Conservation (phyloP, 2,329 filamentous ascomycete species). For the Penicillium oxalicum region DNA sequence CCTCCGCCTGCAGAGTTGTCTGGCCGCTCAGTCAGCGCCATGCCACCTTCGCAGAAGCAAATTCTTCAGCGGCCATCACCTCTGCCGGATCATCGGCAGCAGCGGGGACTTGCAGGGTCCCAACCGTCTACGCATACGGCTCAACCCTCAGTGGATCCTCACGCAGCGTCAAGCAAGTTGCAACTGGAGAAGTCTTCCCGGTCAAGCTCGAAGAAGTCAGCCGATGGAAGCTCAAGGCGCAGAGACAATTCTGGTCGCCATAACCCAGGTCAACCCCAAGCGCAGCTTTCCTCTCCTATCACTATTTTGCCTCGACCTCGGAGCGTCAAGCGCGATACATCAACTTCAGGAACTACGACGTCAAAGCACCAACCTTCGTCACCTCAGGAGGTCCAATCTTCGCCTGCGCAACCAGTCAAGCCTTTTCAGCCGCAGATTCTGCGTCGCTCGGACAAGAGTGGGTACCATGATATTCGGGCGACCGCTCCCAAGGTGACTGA, state of each 20-base stretch:
- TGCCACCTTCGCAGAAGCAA: constrained; percentile 18
- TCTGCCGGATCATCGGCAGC: constrained; percentile 8
- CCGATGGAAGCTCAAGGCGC: constrained; percentile 16
- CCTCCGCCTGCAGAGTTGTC: constrained; percentile 38
- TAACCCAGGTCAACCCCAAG: constrained; percentile 16
- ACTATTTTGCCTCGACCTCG: constrained; percentile 35
- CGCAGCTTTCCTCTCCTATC: constrained; percentile 28
- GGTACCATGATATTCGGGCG: constrained; percentile 24
- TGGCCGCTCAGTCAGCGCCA: constrained; percentile 37
- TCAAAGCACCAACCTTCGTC: constrained; percentile 4
- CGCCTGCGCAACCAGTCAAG: constrained; percentile 33
- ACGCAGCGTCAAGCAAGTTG: constrained; percentile 36
- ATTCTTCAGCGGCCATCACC: constrained; percentile 29
- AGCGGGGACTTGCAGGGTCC: constrained; percentile 10
- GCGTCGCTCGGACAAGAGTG: constrained; percentile 43
- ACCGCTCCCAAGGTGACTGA: constrained; percentile 3
- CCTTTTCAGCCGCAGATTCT: constrained; percentile 51
- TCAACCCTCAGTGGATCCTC: constrained; percentile 36
- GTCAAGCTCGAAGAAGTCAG: constrained; percentile 19
- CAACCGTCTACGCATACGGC: constrained; percentile 11
- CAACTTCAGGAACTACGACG: constrained; percentile 10
- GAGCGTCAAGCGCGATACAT: constrained; percentile 24
- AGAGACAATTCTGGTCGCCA: constrained; percentile 20
- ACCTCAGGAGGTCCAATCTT: constrained; percentile 26
- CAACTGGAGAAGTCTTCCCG: constrained; percentile 34